Evolutionary conservation across 768 basidiomycete species (phyloP), one percentile per base, ranked within the genome.

Genomic region (Serendipita indica): DNA sequence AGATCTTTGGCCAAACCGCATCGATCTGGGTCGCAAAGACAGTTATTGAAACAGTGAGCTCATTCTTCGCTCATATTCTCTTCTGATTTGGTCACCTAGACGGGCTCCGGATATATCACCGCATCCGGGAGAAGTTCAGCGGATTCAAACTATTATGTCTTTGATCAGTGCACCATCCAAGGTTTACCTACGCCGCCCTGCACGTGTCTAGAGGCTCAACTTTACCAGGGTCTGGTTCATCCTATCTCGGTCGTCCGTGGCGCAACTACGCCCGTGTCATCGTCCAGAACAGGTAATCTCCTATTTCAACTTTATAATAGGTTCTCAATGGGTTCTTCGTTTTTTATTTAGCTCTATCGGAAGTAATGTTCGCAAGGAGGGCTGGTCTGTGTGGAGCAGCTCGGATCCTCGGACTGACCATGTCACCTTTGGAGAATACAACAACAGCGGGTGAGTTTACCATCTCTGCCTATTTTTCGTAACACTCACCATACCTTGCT

Each of bases 401-500:
- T 59, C 56, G 59, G 60, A 57, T n/a, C 67, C 67, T 18, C 63
- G 65, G 41, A 69, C 68, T 3, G 68, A 67, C 59, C 61, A 68
- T 52, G 65, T 68, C 35, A 63, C 65, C 3, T 68, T 67, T 61
- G 68, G 67, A 27, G 67, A 69, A 62, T 54, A 32, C 10, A 37
- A 10, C n/a, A n/a, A 37, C 35, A 37, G 10, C 10, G 10, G 35
- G 35, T n/a, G 35, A n/a, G n/a, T n/a, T n/a, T n/a, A n/a, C n/a
- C n/a, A n/a, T n/a, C n/a, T n/a, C n/a, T n/a, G n/a, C n/a, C n/a
- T n/a, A n/a, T n/a, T n/a, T n/a, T n/a, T n/a, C n/a, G 20, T 58
- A 18, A 14, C 13, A 7, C 57, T 3, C 20, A 57, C 30, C 4
- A 18, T 33, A 37, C 10, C 35, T 25, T 14, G 58, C 58, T 39